Evolutionary conservation across 345 rosid species (phyloP), one percentile per base, ranked within the genome.

Genomic region (Arabidopsis suecica): DNA sequence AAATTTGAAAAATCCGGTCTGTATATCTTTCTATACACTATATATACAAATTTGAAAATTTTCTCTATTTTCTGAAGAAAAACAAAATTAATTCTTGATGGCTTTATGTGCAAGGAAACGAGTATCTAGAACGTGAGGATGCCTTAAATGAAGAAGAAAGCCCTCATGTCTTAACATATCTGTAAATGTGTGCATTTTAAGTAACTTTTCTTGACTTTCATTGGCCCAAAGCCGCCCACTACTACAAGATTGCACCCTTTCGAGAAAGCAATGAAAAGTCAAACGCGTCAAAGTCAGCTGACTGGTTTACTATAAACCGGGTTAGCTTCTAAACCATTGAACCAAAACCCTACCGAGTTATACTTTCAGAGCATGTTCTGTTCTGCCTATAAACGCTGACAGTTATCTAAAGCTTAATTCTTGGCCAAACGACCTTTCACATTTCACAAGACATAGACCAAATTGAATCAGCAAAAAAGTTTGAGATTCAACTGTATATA

Each of bases 111-210:
- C 41, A 71, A 78, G 77, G 23, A 33, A 78, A 50, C 42, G 72
- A 48, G 41, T 49, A 50, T 58, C 55, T 37, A 47, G 36, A 65
- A 65, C 71, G 76, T 56, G 77, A 49, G 32, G 72, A 18, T 71
- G 54, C 38, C 71, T 71, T 71, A 2, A 28, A 56, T 30, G 58
- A 51, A 40, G 79, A 68, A 75, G 79, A 41, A 75, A 55, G 37
- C 74, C 80, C 44, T 61, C 61, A 13, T 70, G 75, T 63, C 49
- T 16, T 41, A 28, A 7, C 56, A 56, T 57, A 14, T 71, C 68
- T 77, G 80, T 77, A 70, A 48, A 63, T 37, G 60, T 77, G 76
- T 64, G 54, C 1, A 71, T 48, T 49, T 48, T 40, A 77, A 64
- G 68, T 48, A 30, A 70, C 65, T 28, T 77, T 63, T 44, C 1